Evolutionary conservation across 345 rosid species (phyloP), one percentile per base, ranked within the genome.

Genomic region (Gossypium mustelinum): DNA sequence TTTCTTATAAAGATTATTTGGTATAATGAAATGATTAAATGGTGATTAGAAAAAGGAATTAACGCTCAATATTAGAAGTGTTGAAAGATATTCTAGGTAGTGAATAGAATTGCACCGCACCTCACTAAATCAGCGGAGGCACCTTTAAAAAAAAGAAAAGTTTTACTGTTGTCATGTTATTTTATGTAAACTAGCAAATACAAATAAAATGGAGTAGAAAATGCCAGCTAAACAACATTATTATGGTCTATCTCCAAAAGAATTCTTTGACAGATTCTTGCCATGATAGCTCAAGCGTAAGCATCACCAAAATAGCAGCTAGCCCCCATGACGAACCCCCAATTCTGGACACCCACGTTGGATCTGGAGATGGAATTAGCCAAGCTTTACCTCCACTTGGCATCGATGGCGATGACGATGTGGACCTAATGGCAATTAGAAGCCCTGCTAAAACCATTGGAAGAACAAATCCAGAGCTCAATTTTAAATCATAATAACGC

Each of bases 261-360:
- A 87, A 85, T 20, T 81, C 78, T 79, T 87, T 87, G 41, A 86
- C 79, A 24, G 87, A 84, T 58, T 82, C 86, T 74, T 86, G 89
- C 87, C 91, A 89, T 10, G 90, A 85, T 0, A 89, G 75, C 61
- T 86, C 91, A 71, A 89, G 82, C 78, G 84, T 57, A 34, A 89
- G 86, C 91, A 86, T 76, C 44, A 84, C 76, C 76, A 89, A 58
- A 7, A 89, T 67, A 70, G 87, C 89, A 27, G 86, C 86, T 4
- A 89, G 87, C 67, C 90, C 90, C 91, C 88, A 87, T 4, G 90
- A 79, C 0, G 94, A 87, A 18, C 84, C 76, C 76, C 89, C 94
- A 22, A 87, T 84, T 69, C 90, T 81, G 7, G 85, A 84, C 75
- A 87, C 85, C 88, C 84, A 80, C 0, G 88, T 82, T 6, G 89